A percentile compares a stretch with the other conserved stretches of the same genome.
These are phyloP conservation scores for Obelidium mucronatum DNA, from an alignment of 192 early-diverging fungal species.

Conservation along the genomic window DNA sequence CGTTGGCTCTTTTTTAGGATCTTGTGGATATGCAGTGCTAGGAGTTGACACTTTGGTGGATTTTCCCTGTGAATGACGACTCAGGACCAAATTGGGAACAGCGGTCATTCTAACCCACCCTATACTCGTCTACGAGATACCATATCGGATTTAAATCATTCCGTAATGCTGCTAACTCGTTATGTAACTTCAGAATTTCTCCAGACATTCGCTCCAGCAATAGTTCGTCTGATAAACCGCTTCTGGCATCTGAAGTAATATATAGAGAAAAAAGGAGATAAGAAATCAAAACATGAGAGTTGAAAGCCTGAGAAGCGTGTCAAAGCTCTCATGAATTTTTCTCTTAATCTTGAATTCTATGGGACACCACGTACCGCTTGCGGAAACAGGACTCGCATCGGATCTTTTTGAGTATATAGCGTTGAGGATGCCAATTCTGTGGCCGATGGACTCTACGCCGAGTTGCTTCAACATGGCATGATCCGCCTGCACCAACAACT, in stretches of 20 bases:
- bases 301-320: too few relatives aligned
- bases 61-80: not conserved
- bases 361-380: too few relatives aligned
- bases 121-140: conserved; percentile 45
- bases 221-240: conserved; percentile 61
- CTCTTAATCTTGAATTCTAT: too few relatives aligned
- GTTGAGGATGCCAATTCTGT: conserved; percentile 87
- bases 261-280: too few relatives aligned
- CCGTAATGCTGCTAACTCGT: conserved; percentile 27
- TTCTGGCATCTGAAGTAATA: too few relatives aligned
- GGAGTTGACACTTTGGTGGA: not conserved
- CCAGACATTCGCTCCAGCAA: conserved; percentile 47
- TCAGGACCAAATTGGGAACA: not conserved
- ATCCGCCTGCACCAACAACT: conserved; percentile 85
- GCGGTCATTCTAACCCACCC: conserved; percentile 23
- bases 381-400: too few relatives aligned
- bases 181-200: conserved; percentile 32
- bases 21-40: not conserved
- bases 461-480: conserved; percentile 92
- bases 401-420: conserved; percentile 80
- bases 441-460: conserved; percentile 83
- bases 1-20: not conserved
- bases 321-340: too few relatives aligned
- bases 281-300: too few relatives aligned
- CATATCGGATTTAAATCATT: conserved; percentile 49